Evolutionary conservation across 345 rosid genomes (phyloP), one percentile per base, ranked within the genome.

Genomic region (Citropsis articulata): DNA sequence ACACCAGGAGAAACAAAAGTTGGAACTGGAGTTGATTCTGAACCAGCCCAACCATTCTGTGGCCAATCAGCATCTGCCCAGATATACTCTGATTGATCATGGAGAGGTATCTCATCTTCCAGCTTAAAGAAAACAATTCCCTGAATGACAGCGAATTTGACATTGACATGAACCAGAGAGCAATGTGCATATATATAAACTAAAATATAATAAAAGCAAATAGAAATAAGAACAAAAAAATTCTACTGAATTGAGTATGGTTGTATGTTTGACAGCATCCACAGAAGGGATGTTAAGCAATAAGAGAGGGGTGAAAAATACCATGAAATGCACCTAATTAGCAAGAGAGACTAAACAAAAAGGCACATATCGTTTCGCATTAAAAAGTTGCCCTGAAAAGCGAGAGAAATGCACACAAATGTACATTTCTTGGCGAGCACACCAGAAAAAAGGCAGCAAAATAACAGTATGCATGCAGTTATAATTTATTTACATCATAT

Each of bases 31-130:
- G 93, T 89, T 81, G 93, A 88, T 85, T 86, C 94, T 70, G 94
- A 86, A 82, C 88, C 90, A 25, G 97, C 95, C 97, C 98, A 95
- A 64, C 95, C 90, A 85, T 93, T 87, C 69, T 76, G 90, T 69
- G 98, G 97, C 97, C 97, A 91, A 81, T 93, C 98, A 80, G 91
- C 93, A 86, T 85, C 88, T 67, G 94, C 83, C 97, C 96, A 92
- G 73, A 90, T 83, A 82, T 85, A 87, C 62, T 87, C 80, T 71
- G 91, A 81, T 78, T 83, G 84, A 73, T 85, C 86, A 72, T 57
- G 69, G 76, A 48, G 84, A 69, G 87, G 78, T 27, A 75, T 66
- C 40, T 75, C 81, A 81, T 89, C 88, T 79, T 89, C 92, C 90
- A 89, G 86, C 80, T 84, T 88, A 82, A 89, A 83, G 86, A 93